Conservation (phyloP, 352 stramenopile genomes). For the Phytopythium helicoides region DNA sequence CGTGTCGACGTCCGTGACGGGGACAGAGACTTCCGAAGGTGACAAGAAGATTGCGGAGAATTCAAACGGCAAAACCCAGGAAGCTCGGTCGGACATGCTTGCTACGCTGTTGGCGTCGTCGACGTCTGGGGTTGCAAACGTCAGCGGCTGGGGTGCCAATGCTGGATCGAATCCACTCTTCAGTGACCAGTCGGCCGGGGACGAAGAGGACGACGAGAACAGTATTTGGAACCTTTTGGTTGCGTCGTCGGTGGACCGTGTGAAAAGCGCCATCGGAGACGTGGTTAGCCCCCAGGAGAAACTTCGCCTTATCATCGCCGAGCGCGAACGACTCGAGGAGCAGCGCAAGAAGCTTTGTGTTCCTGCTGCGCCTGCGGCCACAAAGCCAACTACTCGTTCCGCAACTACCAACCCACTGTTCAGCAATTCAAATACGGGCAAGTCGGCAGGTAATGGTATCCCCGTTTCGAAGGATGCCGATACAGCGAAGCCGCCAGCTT, state of each 20-base stretch:
- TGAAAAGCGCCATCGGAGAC: conserved; percentile 44
- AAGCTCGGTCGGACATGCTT: conserved; percentile 33
- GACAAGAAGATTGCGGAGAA: not conserved
- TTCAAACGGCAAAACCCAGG: not conserved
- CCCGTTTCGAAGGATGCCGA: not conserved
- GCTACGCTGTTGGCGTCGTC: conserved; percentile 53
- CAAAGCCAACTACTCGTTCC: not conserved
- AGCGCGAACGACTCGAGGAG: conserved; percentile 59
- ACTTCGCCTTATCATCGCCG: conserved; percentile 55
- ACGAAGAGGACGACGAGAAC: conserved; percentile 51
- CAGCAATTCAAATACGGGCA: not conserved
- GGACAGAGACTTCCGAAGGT: conserved; percentile 16
- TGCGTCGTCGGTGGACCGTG: conserved; percentile 64
- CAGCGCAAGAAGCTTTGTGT: conserved; percentile 47
- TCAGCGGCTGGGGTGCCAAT: conserved; percentile 9
- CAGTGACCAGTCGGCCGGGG: conserved; percentile 38
- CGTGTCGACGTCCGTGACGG: conserved; percentile 50
- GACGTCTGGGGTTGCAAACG: conserved; percentile 25
- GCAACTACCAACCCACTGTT: too few relatives aligned
- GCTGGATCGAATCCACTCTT: conserved; percentile 43
- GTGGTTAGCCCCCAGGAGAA: conserved; percentile 47
- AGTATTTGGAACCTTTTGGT: conserved; percentile 74
- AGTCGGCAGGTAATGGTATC: not conserved
- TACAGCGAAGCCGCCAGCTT: too few relatives aligned
- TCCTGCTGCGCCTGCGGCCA: conserved; percentile 9